Evolutionary conservation across 306 rosid genomes (phyloP), one percentile per base, ranked within the genome.

Genomic region (Ziziphus jujuba): DNA sequence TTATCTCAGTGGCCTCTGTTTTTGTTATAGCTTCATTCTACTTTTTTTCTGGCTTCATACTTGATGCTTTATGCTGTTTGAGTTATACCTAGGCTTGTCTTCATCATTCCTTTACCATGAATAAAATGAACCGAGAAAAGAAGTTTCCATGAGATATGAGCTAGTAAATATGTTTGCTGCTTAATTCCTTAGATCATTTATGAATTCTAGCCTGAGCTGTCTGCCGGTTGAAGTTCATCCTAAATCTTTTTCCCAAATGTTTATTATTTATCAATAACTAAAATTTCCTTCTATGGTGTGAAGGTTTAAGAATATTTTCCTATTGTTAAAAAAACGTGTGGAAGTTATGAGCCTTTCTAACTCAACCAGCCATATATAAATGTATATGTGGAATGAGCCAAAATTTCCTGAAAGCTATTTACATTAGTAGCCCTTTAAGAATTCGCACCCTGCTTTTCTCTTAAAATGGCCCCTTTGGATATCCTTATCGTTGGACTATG

Each of bases 201-300:
- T 9, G 59, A 16, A 12, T 45, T 23, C 10, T 31, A 28, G 56
- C 56, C 38, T 56, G 2, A 38, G 54, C 72, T 34, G 22, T 56
- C 35, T 72, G 54, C 38, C 49, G 43, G 50, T 60, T 73, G 28
- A 40, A 63, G 64, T 63, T 55, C 22, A 35, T 38, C 16, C 43
- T 53, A 16, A 24, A 28, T 11, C 21, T 56, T 40, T 43, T 6
- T 56, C 36, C 19, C 56, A 20, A 4, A 25, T 67, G n/a, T 55
- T 17, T 19, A 55, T 67, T 12, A 22, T 7, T 12, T 38, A 43
- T 22, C 38, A 67, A 54, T 24, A 36, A 23, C 25, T 28, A 24
- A 56, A 56, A 43, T 56, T 43, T 67, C 50, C 12, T 17, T 11
- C 43, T 67, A 68, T 34, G 4, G 5, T 11, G 31, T 66, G 52